Evolutionary conservation across 2,329 filamentous ascomycete species (phyloP), one percentile per base, ranked within the genome.

Genomic region (Venturia effusa): DNA sequence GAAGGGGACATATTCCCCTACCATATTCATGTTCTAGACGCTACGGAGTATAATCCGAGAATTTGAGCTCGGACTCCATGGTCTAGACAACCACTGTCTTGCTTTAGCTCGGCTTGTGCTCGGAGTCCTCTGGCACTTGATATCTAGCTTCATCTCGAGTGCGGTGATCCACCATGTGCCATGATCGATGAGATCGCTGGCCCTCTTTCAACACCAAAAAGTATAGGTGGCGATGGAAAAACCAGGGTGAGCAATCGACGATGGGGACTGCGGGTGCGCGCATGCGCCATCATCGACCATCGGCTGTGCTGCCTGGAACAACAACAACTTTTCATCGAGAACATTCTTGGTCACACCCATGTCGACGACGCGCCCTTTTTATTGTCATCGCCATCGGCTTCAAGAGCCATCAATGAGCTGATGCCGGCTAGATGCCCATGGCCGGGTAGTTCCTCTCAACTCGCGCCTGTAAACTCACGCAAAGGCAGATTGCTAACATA

Each of bases 11-110:
- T n/a, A 19, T 45, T 34, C 27, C 48, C 8, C 37, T 39, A 15
- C 15, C 37, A 11, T n/a, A n/a, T 11, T 6, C 45, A 30, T 30
- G 10, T 3, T 34, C 13, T 34, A 30, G 11, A 57, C 30, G 51
- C 51, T 57, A 57, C 51, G 51, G 51, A 57, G 51, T 57, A 57
- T 1, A 57, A 17, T 57, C 51, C 51, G 51, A 34, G 15, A n/a
- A 15, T 13, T 34, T 34, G 17, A 57, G 51, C 51, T 57, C n/a
- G 51, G 51, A 57, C 51, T 57, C 6, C 15, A 34, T 27, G 17
- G 17, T 51, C 27, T 11, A 17, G 13, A n/a, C 13, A 13, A 32
- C 32, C 48, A 55, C 45, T 15, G 48, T 30, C 48, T n/a, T 34
- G 30, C 15, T 32, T 6, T 8, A 34, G 51, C 17, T 22, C 1